phyloP scores from a whole-genome alignment of 2,329 filamentous ascomycete genomes.

The Fusarium vanettenii region DNA sequence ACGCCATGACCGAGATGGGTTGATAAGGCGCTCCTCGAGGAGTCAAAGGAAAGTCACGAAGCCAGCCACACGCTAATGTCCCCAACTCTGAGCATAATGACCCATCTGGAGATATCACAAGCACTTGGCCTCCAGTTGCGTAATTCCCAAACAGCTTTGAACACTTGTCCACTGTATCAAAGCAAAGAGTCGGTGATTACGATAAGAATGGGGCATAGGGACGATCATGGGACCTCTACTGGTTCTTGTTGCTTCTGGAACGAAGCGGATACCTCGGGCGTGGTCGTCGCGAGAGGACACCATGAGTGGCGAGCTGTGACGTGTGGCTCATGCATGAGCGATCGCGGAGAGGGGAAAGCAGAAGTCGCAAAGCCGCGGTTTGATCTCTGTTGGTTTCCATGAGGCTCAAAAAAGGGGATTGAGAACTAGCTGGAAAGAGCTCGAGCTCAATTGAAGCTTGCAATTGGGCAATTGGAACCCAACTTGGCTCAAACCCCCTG shows the following conservation, averaged over 20 bases:
- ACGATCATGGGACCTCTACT: constrained; percentile 31
- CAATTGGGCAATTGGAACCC: constrained; percentile 19
- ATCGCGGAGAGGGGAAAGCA: not conserved
- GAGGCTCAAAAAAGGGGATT: not conserved
- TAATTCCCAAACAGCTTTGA: constrained; percentile 5
- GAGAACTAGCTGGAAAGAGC: not conserved
- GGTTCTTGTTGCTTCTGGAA: constrained; percentile 23
- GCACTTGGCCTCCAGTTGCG: not conserved
- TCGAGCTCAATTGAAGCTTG: constrained; percentile 5
- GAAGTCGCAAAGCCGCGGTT: not conserved
- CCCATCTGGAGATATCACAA: not conserved
- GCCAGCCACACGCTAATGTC: not conserved
- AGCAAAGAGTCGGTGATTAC: constrained; percentile 2
- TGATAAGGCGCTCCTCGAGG: not conserved
- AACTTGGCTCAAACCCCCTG: not conserved
- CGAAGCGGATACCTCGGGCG: constrained; percentile 15
- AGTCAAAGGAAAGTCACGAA: not conserved
- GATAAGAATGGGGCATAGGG: constrained; percentile 6
- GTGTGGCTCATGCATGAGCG: not conserved
- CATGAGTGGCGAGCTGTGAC: constrained; percentile 21
- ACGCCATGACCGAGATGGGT: not conserved
- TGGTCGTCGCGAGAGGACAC: not conserved
- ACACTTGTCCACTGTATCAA: constrained; percentile 26
- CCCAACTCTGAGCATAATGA: not conserved
- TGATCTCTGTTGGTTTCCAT: not conserved